These are phyloP conservation scores for Ceratobasidium sp. DNA, from an alignment of 1,284 basidiomycete species.

Conservation along the genomic window DNA sequence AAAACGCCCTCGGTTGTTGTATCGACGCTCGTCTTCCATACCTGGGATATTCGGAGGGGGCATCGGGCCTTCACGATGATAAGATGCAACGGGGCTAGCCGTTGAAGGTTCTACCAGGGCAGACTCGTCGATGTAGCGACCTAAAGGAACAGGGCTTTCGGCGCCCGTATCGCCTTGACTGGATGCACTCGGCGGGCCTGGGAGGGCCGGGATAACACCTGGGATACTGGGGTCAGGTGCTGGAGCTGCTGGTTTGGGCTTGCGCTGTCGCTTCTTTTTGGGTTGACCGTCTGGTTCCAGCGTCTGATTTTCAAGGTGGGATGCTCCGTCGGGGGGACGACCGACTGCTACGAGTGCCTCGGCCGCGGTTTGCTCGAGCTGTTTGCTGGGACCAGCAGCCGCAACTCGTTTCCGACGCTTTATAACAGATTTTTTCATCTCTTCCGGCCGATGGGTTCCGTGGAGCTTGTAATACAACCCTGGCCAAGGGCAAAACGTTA, in stretches of 20 bases:
- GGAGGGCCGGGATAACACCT: background rate
- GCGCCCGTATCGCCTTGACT: constrained; percentile 35
- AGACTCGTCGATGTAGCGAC: constrained; percentile 43
- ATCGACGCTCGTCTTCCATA: constrained; percentile 44
- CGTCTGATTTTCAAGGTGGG: constrained; percentile 46
- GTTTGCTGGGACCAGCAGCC: constrained; percentile 63
- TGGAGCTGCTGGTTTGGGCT: constrained; percentile 55
- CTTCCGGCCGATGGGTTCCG: constrained; percentile 94
- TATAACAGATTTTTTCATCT: constrained; percentile 99
- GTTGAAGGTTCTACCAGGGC: constrained; percentile 33
- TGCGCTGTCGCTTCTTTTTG: constrained; percentile 52
- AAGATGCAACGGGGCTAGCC: constrained; percentile 27
- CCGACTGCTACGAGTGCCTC: constrained; percentile 84
- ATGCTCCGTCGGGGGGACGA: constrained; percentile 58
- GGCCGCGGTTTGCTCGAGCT: constrained; percentile 84
- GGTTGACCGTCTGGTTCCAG: constrained; percentile 56
- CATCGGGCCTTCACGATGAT: constrained; percentile 38
- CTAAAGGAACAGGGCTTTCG: constrained; percentile 36
- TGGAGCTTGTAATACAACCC: constrained; percentile 98
- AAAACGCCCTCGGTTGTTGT: constrained; percentile 40
- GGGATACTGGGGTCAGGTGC: constrained; percentile 21
- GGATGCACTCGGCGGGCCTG: constrained; percentile 40
- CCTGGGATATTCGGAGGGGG: constrained; percentile 31
- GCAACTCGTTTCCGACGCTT: constrained; percentile 97
- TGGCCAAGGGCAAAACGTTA: constrained; percentile 54